Evolutionary conservation across 768 basidiomycete genomes (phyloP), one percentile per base, ranked within the genome.

Genomic region (Tylopilus rubrobrunneus): DNA sequence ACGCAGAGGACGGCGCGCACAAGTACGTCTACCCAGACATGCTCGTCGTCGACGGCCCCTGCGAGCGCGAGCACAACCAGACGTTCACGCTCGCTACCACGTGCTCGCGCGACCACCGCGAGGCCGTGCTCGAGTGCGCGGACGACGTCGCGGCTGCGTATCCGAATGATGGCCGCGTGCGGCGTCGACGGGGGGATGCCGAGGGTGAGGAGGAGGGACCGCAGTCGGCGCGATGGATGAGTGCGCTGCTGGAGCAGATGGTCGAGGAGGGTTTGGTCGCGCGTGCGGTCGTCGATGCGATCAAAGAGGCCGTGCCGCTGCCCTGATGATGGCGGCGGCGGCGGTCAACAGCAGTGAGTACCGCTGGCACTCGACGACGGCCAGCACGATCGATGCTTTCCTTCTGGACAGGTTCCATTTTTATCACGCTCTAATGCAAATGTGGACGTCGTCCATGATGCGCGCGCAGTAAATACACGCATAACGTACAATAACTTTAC

Each of bases 21-120:
- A 56, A 49, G 21, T 67, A 67, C 51, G 55, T 65, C 33, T 69
- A 67, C 12, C 66, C 67, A 7, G 66, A 67, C 33, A 17, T 68
- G 40, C 59, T 67, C 52, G 66, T 65, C 27, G 58, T 67, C 40
- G 60, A 67, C 7, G 55, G 27, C 33, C 15, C 37, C 7, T 28
- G 25, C 44, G 62, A 51, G 15, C 41, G 60, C 4, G 49, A 51
- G 28, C 11, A 51, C 5, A 48, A 58, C 15, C 23, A 43, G 36
- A 62, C 60, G 17, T 48, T 60, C 6, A 50, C 55, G 29, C 55
- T 67, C 5, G 66, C 62, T 0, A 41, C 31, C 0, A 37, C 25
- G 51, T 60, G 67, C 17, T 62, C 27, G 5, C 46, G 62, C 8
- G 67, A 69, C n/a, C 60, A 67, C 42, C 59, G 66, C 11, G 66